Base-by-base conservation (phyloP, 2,329 filamentous ascomycete genomes). In the Fusarium piperis region DNA sequence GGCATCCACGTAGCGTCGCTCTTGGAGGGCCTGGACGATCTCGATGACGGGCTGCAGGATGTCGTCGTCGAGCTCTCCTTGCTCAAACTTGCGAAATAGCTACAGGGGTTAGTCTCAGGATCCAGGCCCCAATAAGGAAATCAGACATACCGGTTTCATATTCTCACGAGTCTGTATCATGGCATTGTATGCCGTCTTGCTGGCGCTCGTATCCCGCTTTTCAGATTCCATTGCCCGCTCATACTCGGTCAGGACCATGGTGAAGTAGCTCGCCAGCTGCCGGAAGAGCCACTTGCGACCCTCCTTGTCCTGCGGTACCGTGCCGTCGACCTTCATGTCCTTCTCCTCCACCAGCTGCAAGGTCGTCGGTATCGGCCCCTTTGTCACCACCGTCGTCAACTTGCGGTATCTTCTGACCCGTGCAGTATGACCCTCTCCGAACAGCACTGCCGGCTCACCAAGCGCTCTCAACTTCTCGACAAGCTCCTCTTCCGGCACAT, bases 191-290 rank as follows among this genome's bases (percentile, higher is more conserved):
- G 96, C 96, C 70, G 91, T 90, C 77, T 94, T 94, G 76, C 95
- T 94, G 20, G 93, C 90, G 72, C 91, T 92, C 30, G 93, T 95
- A 60, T 90, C 87, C 30, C 81, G 80, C 74, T 81, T 84, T 78
- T 88, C 84, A 67, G 91, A 89, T 74, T 93, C 89, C 76, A 99
- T 88, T 6, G 95, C 94, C 41, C 84, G 79, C 75, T 95, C 90
- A 92, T 97, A 99, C 80, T 97, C 95, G 48, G 87, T 89, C 64
- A 99, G 85, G n/a, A 99, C 90, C 90, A 99, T 94, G 59, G 93
- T 97, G 84, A 99, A 98, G 85, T 98, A 99, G 55, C 93, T 96
- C 20, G 93, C 93, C 62, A 99, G 86, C 81, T 99, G 95, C 12
- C 95, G 88, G 83, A 92, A 95, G 41, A 99, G 84, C 81, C 92